Evolutionary conservation across 371 early-diverging fungal species (phyloP), one percentile per base, ranked within the genome.

Genomic region (Smittium mucronatum): DNA sequence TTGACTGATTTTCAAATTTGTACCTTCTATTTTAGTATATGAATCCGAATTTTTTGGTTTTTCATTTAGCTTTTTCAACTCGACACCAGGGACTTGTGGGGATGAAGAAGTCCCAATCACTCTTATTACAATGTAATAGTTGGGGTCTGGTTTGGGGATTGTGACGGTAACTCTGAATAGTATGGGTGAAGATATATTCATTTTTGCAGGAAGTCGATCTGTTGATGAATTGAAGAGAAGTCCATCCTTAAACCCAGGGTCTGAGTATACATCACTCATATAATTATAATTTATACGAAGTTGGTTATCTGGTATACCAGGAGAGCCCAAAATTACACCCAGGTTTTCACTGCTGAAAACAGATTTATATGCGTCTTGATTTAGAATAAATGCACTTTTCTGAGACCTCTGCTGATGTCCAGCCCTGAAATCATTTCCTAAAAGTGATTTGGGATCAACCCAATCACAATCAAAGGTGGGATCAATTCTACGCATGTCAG

Each of bases 171-270:
- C 80, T 65, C 80, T 74, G 33, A 79, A 65, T 71, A 72, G 73
- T 2, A 75, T 75, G 0, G 77, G 71, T 34, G 80, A 75, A 35
- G 71, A 72, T 70, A 79, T 69, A 67, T 68, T 79, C 70, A 76
- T 64, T 71, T 76, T 76, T 1, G 76, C 75, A 1, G 80, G 80
- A 69, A 79, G 70, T 31, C 77, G 73, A 74, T 79, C 80, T 73
- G 78, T 79, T 63, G 80, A 71, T 2, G 79, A 76, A 58, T 79
- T 79, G 70, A 79, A 78, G 59, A 79, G 69, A 17, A 75, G 66
- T 63, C 80, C 77, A 70, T 76, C 75, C 64, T 77, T 76, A 73
- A 75, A 78, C 58, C 80, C 80, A 0, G 80, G 79, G 70, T 79
- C 80, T 69, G 78, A 69, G 75, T 79, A 79, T 33, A 76, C 71